Base-by-base conservation (phyloP, 2,329 filamentous ascomycete species). In the Clarireedia hainanense region DNA sequence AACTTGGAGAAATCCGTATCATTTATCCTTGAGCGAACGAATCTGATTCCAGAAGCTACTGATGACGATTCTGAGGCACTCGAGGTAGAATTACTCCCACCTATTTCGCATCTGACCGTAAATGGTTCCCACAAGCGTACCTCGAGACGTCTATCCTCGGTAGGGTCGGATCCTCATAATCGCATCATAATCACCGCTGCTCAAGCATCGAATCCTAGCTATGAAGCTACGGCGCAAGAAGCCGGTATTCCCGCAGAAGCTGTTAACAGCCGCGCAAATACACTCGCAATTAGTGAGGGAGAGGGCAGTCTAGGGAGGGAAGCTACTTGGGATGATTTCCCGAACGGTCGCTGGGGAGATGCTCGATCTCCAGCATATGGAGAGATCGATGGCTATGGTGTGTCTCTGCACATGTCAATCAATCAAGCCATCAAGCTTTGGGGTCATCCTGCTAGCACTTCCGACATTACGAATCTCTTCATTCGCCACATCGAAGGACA, bases 311-410 rank as follows among this genome's bases (percentile, higher is more conserved):
- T 96, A 6, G 94, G 92, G 10, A 81, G 94, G 50, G 92, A 97
- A 76, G 94, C 94, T 36, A 99, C 94, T 0, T 99, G 94, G 94
- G 94, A 99, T 67, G 94, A 99, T 68, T 99, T 91, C 71, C 92
- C 92, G 60, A 97, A 97, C 75, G 94, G 92, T 27, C 83, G 92
- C 55, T 97, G 92, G 84, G 92, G 92, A 68, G 92, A 96, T 67
- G 89, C 91, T 4, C 83, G 92, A 52, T 96, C 91, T 2, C 91
- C 91, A 1, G 92, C 92, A 0, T 97, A 95, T 68, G 92, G 92
- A 65, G 91, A 96, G 71, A 96, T 96, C 57, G 91, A 97, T 68
- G 92, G 92, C n/a, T 97, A 97, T 69, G 94, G 94, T 10, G 91
- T 95, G n/a, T 94, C 87, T 56, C 77, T 99, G 40, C 94, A 96